Conservation (phyloP, 108 stramenopile genomes). For the Conticribra guillardii region DNA sequence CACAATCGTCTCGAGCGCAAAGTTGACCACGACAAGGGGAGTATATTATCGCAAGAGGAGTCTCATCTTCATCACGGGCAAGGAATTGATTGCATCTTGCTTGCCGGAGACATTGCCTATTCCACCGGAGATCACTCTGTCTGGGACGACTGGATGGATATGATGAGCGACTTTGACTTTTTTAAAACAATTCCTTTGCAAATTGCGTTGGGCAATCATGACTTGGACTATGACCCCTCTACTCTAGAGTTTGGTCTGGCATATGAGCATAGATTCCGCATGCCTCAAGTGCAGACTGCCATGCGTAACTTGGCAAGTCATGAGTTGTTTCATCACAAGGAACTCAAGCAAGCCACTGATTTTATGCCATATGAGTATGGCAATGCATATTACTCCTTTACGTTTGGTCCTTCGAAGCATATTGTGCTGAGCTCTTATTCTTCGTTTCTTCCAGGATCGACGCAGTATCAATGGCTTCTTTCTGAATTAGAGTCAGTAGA, state of each 20-base stretch:
- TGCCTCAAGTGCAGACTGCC: conserved; percentile 75
- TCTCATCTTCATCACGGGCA: conserved; percentile 30
- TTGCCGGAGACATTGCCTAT: conserved; percentile 87
- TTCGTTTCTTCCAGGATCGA: conserved; percentile 64
- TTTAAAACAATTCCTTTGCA: conserved; percentile 65
- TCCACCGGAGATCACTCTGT: conserved; percentile 64
- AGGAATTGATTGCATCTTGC: conserved; percentile 55
- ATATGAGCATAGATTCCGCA: conserved; percentile 80
- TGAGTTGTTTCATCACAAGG: conserved; percentile 45
- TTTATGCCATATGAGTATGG: conserved; percentile 83
- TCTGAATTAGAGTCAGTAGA: conserved; percentile 68
- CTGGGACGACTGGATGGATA: conserved; percentile 90
- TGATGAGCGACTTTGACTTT: conserved; percentile 65
- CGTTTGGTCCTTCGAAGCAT: conserved; percentile 70
- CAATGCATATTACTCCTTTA: conserved; percentile 83
- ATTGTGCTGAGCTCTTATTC: conserved; percentile 80
- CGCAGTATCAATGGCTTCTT: conserved; percentile 80
- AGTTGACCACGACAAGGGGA: neutral
- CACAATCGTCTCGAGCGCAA: conserved; percentile 5
- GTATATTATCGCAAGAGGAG: neutral
- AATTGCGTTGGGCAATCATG: conserved; percentile 83
- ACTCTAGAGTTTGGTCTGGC: conserved; percentile 65
- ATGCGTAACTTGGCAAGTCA: conserved; percentile 51
- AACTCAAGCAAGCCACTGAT: conserved; percentile 62
- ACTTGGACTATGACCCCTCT: conserved; percentile 70